Evolutionary conservation across 805 yeast species (phyloP).

Genomic region (Teunomyces stri): DNA sequence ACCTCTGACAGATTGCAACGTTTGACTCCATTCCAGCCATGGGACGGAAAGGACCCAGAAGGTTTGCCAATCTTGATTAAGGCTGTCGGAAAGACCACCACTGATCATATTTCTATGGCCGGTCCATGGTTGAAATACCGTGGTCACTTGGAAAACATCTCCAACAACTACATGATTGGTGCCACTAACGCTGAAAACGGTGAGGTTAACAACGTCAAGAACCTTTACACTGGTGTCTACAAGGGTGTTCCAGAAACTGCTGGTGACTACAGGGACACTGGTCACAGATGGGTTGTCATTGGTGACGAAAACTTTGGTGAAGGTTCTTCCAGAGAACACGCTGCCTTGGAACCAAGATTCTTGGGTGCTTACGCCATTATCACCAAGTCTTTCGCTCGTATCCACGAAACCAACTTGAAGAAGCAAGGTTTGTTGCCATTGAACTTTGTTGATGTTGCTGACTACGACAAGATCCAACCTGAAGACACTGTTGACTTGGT

Average conservation of each 20-base stretch:
- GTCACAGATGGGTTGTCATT: constrained; percentile 92
- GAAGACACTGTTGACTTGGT: constrained; percentile 84
- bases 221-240: constrained; percentile 88
- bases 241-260: constrained; percentile 97
- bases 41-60: constrained; percentile 94
- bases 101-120: constrained; percentile 99
- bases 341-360: constrained; percentile 99
- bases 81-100: constrained; percentile 96
- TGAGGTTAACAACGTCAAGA: constrained; percentile 87
- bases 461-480: constrained; percentile 90
- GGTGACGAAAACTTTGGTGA: constrained; percentile 99
- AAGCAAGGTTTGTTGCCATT: constrained; percentile 98
- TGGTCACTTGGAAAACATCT: constrained; percentile 98
- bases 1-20: constrained; percentile 93
- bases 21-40: constrained; percentile 88
- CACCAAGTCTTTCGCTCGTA: constrained; percentile 97
- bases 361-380: constrained; percentile 97
- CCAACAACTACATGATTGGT: constrained; percentile 99
- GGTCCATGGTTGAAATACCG: constrained; percentile 99
- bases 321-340: constrained; percentile 99
- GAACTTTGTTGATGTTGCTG: constrained; percentile 85
- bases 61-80: constrained; percentile 92
- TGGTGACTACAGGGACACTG: constrained; percentile 88
- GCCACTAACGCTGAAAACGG: constrained; percentile 96
- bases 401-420: constrained; percentile 99